A percentile compares a stretch with the other conserved stretches of the same genome.
Evolutionary conservation across 371 early-diverging fungal genomes (phyloP).

Genomic region (Nosema muscidifuracis): DNA sequence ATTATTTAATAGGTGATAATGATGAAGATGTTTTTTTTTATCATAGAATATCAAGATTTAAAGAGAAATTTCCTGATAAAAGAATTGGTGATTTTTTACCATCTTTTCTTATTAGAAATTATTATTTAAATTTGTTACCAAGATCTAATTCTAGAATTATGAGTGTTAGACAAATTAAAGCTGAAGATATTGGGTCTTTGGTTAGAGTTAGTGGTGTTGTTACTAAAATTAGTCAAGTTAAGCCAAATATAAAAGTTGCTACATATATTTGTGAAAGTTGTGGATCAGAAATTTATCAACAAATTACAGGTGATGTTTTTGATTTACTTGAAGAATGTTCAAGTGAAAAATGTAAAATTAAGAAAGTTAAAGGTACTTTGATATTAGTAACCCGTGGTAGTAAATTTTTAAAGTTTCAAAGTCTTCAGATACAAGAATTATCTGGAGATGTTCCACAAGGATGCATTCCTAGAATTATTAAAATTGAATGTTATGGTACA

Average conservation of each 20-base stretch:
- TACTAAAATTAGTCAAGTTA: slow-evolving; percentile 86
- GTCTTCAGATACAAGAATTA: slow-evolving; percentile 60
- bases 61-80: slow-evolving; percentile 59
- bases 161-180: slow-evolving; percentile 74
- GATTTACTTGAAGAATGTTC: slow-evolving; percentile 79
- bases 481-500: slow-evolving; percentile 75
- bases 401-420: slow-evolving; percentile 69
- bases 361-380: slow-evolving; percentile 75
- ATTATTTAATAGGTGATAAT: slow-evolving; percentile 41
- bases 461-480: slow-evolving; percentile 87
- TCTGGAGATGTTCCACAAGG: slow-evolving; percentile 94
- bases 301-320: slow-evolving; percentile 67
- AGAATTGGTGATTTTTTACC: slow-evolving; percentile 53
- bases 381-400: slow-evolving; percentile 83
- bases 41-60: slow-evolving; percentile 58
- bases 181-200: slow-evolving; percentile 74
- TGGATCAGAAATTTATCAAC: slow-evolving; percentile 91
- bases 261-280: slow-evolving; percentile 90
- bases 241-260: slow-evolving; percentile 79
- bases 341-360: slow-evolving; percentile 73
- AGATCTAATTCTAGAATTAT: slow-evolving; percentile 21
- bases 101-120: slow-evolving; percentile 55
- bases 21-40: slow-evolving; percentile 57
- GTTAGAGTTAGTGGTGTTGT: slow-evolving; percentile 85
- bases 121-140: slow-evolving; percentile 39